Conservation (phyloP, 2,329 filamentous ascomycete species). For the Epichloe typhina region DNA sequence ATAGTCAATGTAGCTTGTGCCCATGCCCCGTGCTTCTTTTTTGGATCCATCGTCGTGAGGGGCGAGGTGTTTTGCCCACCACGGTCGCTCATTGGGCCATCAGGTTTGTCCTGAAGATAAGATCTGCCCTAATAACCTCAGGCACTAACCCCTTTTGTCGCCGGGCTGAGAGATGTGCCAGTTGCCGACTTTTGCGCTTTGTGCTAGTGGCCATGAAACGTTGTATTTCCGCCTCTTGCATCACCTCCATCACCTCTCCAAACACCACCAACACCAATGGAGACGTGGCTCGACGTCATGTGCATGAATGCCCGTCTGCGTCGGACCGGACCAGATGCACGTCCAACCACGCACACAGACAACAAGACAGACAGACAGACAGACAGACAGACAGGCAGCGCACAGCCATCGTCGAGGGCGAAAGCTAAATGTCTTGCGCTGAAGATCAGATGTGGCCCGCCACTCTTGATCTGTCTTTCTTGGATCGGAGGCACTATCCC, state of each 20-base stretch:
- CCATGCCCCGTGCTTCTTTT: too few species aligned
- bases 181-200: background rate
- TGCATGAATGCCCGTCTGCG: background rate
- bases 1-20: too few species aligned
- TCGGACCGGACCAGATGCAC: too few species aligned
- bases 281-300: background rate
- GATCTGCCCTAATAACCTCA: background rate
- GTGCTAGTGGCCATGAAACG: slow-evolving; percentile 8
- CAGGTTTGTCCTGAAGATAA: background rate
- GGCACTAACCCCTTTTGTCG: background rate
- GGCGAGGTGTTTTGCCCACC: background rate
- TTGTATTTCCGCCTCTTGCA: slow-evolving; percentile 9
- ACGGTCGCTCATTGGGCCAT: background rate
- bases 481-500: background rate
- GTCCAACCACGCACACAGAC: too few species aligned
- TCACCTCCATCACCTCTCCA: background rate
- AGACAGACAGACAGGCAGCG: too few species aligned
- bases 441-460: background rate
- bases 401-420: background rate
- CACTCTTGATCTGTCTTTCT: too few species aligned
- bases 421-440: background rate
- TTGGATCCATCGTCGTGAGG: background rate
- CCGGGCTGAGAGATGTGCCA: background rate
- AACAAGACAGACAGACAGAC: too few species aligned
- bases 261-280: background rate